Percentiles rank a stretch among this genome's conserved stretches.
phyloP scores from a whole-genome alignment of 495 filamentous ascomycete genomes.

The Talaromyces liani region DNA sequence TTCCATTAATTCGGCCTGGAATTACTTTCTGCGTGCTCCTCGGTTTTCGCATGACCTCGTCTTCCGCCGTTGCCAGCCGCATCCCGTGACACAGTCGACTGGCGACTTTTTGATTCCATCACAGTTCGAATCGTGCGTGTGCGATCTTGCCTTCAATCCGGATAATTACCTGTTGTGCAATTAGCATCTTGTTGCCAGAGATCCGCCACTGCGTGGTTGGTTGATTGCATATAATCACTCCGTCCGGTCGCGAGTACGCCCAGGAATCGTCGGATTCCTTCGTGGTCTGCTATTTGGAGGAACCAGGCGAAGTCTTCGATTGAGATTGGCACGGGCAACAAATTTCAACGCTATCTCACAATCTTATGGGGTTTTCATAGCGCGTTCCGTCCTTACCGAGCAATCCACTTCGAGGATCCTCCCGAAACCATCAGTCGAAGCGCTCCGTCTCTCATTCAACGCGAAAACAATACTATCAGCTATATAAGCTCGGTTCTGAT shows the following conservation, averaged over 20 bases:
- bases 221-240: background rate
- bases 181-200: background rate
- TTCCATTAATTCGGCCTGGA: background rate
- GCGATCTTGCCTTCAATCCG: background rate
- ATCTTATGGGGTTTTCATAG: constrained; percentile 7
- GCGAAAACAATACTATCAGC: background rate
- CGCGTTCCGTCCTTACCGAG: background rate
- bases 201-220: background rate
- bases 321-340: background rate
- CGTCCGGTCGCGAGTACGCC: background rate
- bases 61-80: background rate
- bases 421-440: background rate
- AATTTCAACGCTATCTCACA: background rate
- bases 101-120: background rate
- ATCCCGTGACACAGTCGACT: background rate
- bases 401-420: background rate
- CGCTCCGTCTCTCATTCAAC: background rate
- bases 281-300: background rate
- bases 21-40: background rate
- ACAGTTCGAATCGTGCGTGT: background rate
- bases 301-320: background rate
- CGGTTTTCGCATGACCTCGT: background rate
- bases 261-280: background rate
- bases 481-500: background rate
- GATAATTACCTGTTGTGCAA: background rate